Evolutionary conservation across 768 basidiomycete genomes (phyloP), one percentile per base, ranked within the genome.

Genomic region (Phaeolepiota aurea): DNA sequence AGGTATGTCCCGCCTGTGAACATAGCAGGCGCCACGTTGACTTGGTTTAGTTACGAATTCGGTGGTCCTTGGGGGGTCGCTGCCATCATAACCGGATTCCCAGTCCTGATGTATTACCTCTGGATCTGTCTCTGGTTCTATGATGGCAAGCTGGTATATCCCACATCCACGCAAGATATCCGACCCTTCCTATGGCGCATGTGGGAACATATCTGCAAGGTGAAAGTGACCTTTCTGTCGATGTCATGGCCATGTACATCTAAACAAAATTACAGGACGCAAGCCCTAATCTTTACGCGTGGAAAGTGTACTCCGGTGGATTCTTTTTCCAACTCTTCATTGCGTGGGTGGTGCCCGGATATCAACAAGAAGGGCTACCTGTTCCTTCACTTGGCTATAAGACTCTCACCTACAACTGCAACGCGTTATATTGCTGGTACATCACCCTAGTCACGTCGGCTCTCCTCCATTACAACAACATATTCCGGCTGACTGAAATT

Each of bases 111-210:
- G 92, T 99, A 96, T 62, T 99, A 98, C 66, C 76, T 98, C 47
- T 97, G 91, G 90, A 89, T 89, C 44, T 99, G 96, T 55, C 74
- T 97, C 23, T 89, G 85, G 79, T 94, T 93, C 62, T 92, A 97
- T 56, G 85, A 96, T 48, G 96, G 96, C 31, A 73, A 74, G 48
- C 66, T 92, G 23, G 76, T 84, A 5, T 59, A 70, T 47, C 92
- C 91, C 1, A 62, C 62, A 11, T 85, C 85, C 5, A 44, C 74
- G 20, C 77, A 76, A 19, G 87, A 88, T 43, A 70, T 92, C 30
- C 48, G 67, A 44, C 90, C 92, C 1, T 93, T 92, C 68, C 57
- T 96, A 18, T 54, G 59, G 41, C 69, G 74, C 36, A 91, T 97
- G 86, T 88, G 87, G 80, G 69, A 56, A n/a, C 90, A 96, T 55